Evolutionary conservation across 2,329 filamentous ascomycete genomes (phyloP), one percentile per base, ranked within the genome.

Genomic region (Xylaria sp.): DNA sequence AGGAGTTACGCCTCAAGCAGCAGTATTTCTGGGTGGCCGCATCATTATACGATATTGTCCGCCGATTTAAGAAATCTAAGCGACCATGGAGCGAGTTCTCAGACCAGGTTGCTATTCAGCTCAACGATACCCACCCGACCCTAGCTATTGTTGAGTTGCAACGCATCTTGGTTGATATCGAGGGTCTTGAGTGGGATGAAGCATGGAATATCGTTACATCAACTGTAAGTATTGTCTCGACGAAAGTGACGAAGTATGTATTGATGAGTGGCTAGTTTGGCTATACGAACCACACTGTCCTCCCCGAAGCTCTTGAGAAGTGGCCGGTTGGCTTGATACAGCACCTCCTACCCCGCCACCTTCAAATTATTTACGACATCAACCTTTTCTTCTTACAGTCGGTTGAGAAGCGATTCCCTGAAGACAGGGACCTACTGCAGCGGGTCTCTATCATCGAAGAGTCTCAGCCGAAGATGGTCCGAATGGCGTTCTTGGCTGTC

Each of bases 21-120:
- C 96, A 99, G 81, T 99, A 99, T 86, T 99, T 99, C 84, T 99
- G 96, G 96, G 97, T 97, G 77, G 94, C 96, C 61, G 96, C 96
- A 17, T 99, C 96, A 17, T 87, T 99, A 3, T 93, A 93, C 78
- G 96, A 99, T 77, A 99, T 99, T 78, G 92, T 99, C 68, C 92
- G 96, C 67, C 91, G 96, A 67, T 99, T 98, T 89, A 99, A 98
- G 86, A 99, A 98, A 88, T 90, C 93, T 19, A 94, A 93, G 84
- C 90, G 95, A 71, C 84, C 91, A 7, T 99, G 96, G 96, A 90
- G 83, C 73, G 92, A 97, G 77, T 99, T 99, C 82, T 87, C 95
- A 53, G 95, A 97, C 58, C 94, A 98, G 79, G 92, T 98, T 68
- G 96, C 96, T 50, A 98, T 99, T 73, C 96, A 99, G 82, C 89